Evolutionary conservation across 2,329 filamentous ascomycete genomes (phyloP).

Genomic region (Trichoderma breve): DNA sequence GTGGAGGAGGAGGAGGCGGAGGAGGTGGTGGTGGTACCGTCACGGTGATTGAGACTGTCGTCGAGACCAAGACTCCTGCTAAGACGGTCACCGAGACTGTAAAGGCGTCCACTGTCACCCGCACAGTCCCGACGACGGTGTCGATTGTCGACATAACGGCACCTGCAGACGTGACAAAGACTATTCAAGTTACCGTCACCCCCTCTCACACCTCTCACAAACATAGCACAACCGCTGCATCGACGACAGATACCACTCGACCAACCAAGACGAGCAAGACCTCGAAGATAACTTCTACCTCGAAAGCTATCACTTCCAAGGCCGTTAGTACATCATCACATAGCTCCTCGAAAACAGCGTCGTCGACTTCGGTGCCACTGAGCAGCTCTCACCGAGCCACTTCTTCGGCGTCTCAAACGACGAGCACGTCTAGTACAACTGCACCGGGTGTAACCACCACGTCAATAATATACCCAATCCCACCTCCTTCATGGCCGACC

Average conservation of each 20-base stretch:
- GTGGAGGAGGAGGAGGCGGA: conserved; percentile 17
- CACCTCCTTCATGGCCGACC: neutral
- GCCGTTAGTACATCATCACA: neutral
- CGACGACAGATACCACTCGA: neutral
- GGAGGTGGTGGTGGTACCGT: conserved; percentile 26
- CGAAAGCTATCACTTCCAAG: neutral
- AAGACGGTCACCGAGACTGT: conserved; percentile 32
- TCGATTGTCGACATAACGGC: conserved; percentile 32
- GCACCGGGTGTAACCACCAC: neutral
- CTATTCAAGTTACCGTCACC: conserved; percentile 30
- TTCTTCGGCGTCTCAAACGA: neutral
- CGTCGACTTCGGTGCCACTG: neutral
- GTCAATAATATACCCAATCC: neutral
- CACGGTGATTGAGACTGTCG: conserved; percentile 37
- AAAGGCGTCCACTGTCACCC: conserved; percentile 31
- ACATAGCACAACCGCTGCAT: conserved; percentile 9
- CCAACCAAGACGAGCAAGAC: neutral
- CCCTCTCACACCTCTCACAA: conserved; percentile 24
- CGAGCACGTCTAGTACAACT: neutral
- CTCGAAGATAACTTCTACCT: neutral
- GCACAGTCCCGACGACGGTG: conserved; percentile 31
- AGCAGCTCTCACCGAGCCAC: neutral
- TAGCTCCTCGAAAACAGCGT: neutral
- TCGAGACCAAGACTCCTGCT: conserved; percentile 28
- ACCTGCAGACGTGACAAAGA: conserved; percentile 24